Conservation (phyloP, 257 asterid genomes). For the Petrea volubilis region DNA sequence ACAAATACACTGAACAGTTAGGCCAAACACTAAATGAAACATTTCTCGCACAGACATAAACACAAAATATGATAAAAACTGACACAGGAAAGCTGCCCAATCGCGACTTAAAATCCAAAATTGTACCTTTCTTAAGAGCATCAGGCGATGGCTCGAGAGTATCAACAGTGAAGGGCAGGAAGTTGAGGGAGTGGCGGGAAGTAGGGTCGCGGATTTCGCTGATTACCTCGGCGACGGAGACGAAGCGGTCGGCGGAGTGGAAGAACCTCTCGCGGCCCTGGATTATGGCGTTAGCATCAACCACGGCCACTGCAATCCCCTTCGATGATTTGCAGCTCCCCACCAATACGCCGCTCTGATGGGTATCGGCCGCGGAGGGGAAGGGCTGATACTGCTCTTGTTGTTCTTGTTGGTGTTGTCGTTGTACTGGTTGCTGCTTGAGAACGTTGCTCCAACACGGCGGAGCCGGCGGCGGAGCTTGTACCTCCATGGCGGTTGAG, state of each 20-base stretch:
- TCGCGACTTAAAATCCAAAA: background rate
- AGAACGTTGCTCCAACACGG: constrained; percentile 71
- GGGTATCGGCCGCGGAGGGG: constrained; percentile 20
- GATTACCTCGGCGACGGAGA: constrained; percentile 80
- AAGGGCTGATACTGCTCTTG: background rate
- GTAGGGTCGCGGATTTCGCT: constrained; percentile 80
- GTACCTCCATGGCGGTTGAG: constrained; percentile 58
- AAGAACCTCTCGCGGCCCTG: constrained; percentile 69
- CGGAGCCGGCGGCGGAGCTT: constrained; percentile 36
- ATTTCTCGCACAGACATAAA: background rate
- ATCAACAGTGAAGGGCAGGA: constrained; percentile 79
- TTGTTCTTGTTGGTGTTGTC: background rate
- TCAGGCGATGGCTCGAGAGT: constrained; percentile 81
- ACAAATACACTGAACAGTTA: background rate
- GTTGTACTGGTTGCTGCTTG: constrained; percentile 43
- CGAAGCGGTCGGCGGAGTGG: constrained; percentile 75
- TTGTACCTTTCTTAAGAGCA: constrained; percentile 66
- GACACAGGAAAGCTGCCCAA: background rate
- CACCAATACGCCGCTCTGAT: constrained; percentile 41
- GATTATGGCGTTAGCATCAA: constrained; percentile 92
- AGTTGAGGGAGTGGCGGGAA: constrained; percentile 83
- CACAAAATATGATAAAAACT: background rate
- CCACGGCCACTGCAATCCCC: constrained; percentile 89
- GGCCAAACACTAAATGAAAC: background rate
- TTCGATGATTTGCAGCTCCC: constrained; percentile 78